phyloP scores from a whole-genome alignment of 2,329 filamentous ascomycete species.

The Byssothecium circinans region DNA sequence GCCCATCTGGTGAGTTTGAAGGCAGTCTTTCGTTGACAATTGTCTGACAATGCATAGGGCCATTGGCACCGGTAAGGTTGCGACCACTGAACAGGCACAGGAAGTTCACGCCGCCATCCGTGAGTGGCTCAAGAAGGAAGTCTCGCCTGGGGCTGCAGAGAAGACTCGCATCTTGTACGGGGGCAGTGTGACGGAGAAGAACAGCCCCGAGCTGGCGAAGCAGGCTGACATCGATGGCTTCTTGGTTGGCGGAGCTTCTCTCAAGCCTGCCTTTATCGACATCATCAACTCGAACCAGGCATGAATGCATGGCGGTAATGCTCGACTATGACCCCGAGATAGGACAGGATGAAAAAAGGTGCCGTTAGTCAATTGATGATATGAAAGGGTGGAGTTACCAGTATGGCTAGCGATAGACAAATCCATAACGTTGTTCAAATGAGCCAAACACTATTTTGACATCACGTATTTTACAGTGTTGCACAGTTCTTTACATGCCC shows the following conservation, averaged over 20 bases:
- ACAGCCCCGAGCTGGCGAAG: slow-evolving; percentile 89
- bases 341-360: slow-evolving; percentile 1
- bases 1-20: slow-evolving; percentile 81
- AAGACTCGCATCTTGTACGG: slow-evolving; percentile 95
- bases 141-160: slow-evolving; percentile 77
- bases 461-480: slow-evolving; percentile 14
- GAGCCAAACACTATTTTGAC: neutral
- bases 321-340: slow-evolving; percentile 40
- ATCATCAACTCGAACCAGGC: slow-evolving; percentile 64
- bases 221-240: slow-evolving; percentile 97
- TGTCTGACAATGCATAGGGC: slow-evolving; percentile 50
- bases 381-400: neutral
- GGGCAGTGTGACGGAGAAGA: slow-evolving; percentile 96
- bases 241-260: slow-evolving; percentile 91
- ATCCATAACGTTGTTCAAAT: no score
- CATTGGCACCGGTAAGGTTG: slow-evolving; percentile 73
- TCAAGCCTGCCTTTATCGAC: slow-evolving; percentile 89
- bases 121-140: slow-evolving; percentile 74
- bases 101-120: slow-evolving; percentile 74
- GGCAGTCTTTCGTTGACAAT: neutral
- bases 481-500: slow-evolving; percentile 28
- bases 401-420: neutral
- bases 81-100: slow-evolving; percentile 47
- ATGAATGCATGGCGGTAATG: slow-evolving; percentile 40
- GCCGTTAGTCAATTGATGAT: neutral